Percentiles rank a stretch among this genome's conserved stretches.
Evolutionary conservation across 306 rosid genomes (phyloP).

Genomic region (Lablab purpureus): DNA sequence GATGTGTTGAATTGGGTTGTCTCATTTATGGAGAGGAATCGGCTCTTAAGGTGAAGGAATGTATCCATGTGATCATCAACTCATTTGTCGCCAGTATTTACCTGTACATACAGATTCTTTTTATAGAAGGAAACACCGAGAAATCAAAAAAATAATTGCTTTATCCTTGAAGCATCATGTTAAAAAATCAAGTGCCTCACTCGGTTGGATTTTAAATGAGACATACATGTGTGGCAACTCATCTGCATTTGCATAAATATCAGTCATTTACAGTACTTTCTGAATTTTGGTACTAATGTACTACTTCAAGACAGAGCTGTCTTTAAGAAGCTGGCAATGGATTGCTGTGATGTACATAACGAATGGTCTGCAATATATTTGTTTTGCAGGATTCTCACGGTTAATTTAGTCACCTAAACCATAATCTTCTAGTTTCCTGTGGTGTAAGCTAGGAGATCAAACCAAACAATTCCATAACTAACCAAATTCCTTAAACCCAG

Average conservation of each 20-base stretch:
- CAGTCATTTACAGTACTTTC: not conserved
- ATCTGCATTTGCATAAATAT: slow-evolving; percentile 19
- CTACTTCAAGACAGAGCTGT: not conserved
- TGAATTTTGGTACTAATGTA: not conserved
- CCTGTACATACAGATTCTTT: slow-evolving; percentile 28
- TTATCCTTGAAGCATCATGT: slow-evolving; percentile 14
- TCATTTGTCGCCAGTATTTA: slow-evolving; percentile 25
- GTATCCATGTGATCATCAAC: slow-evolving; percentile 9
- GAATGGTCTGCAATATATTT: not conserved
- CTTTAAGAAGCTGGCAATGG: not conserved
- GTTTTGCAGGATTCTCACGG: slow-evolving; percentile 3
- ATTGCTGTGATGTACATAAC: not conserved
- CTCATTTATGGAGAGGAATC: slow-evolving; percentile 13
- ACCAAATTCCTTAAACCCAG: not conserved
- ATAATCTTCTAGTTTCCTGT: not conserved
- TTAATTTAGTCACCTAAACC: not conserved
- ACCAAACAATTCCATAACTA: not conserved
- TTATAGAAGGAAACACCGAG: slow-evolving; percentile 16
- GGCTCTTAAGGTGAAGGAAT: slow-evolving; percentile 27
- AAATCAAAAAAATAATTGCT: slow-evolving; percentile 22
- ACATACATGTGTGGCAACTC: slow-evolving; percentile 12
- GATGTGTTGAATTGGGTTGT: not conserved
- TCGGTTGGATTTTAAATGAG: slow-evolving; percentile 19
- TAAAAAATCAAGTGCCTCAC: slow-evolving; percentile 35
- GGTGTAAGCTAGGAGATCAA: not conserved